A percentile compares a stretch with the other conserved stretches of the same genome.
phyloP scores from a whole-genome alignment of 345 rosid genomes.

The Citropsis articulata region DNA sequence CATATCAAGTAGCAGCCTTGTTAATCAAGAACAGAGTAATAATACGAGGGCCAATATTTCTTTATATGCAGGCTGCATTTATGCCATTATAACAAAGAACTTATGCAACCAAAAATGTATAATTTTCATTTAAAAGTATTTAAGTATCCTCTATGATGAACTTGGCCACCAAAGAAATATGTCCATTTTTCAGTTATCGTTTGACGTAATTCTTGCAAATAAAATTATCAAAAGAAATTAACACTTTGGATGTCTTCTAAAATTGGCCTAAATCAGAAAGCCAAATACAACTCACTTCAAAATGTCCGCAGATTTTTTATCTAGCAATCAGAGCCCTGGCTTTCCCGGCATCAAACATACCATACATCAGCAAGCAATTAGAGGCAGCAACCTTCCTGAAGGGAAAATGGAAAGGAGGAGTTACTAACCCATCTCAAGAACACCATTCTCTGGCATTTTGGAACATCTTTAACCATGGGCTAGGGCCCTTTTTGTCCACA shows the following conservation, averaged over 20 bases:
- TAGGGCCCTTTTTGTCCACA: constrained; percentile 81
- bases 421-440: constrained; percentile 21
- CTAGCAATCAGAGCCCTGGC: background rate
- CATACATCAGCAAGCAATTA: background rate
- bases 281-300: background rate
- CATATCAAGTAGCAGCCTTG: background rate
- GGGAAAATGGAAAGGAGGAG: background rate
- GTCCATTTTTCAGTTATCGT: background rate
- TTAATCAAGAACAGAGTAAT: background rate
- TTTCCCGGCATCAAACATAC: background rate
- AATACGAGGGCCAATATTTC: background rate
- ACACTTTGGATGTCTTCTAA: background rate
- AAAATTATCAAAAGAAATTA: background rate
- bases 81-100: background rate
- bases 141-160: background rate
- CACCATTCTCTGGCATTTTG: constrained; percentile 98
- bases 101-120: background rate
- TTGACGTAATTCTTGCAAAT: background rate
- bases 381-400: background rate
- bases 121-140: background rate
- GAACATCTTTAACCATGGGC: constrained; percentile 95
- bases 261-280: background rate
- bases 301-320: background rate
- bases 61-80: background rate
- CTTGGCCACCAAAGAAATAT: background rate